A percentile compares a stretch with the other conserved stretches of the same genome.
Conservation (phyloP, 2,329 filamentous ascomycete species). For the Polytolypa hystricis region DNA sequence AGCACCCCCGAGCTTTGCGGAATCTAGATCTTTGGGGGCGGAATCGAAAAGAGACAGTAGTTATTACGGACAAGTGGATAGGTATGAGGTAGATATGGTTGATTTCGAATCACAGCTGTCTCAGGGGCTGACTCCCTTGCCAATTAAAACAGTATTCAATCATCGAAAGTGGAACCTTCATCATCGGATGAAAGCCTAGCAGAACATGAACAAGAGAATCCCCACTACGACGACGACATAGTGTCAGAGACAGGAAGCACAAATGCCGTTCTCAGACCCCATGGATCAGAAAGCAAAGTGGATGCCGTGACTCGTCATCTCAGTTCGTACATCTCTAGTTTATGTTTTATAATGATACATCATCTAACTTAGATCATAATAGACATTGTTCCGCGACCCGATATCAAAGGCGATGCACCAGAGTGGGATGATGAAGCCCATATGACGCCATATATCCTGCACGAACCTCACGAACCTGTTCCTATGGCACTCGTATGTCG, state of each 20-base stretch:
- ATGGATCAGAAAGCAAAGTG: conserved; percentile 41
- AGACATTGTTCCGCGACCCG: conserved; percentile 45
- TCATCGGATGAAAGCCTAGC: conserved; percentile 28
- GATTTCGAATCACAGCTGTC: too few species aligned
- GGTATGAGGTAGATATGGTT: too few species aligned
- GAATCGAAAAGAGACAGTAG: too few species aligned
- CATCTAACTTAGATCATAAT: conserved; percentile 1
- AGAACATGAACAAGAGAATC: conserved; percentile 47
- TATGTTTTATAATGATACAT: conserved; percentile 5
- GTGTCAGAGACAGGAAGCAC: conserved; percentile 51
- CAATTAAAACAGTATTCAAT: too few species aligned
- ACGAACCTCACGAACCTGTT: conserved; percentile 44
- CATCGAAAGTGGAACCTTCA: too few species aligned
- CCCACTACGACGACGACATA: conserved; percentile 54
- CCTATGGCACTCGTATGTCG: conserved; percentile 64
- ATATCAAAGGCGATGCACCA: conserved; percentile 43
- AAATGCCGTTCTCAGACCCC: conserved; percentile 45
- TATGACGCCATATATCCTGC: conserved; percentile 57
- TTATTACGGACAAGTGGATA: too few species aligned
- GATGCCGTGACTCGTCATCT: conserved; percentile 54
- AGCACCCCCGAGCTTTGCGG: conserved; percentile 14
- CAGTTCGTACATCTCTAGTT: conserved; percentile 26
- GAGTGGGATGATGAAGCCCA: conserved; percentile 42
- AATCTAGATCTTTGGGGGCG: too few species aligned
- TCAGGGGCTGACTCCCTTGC: too few species aligned